These are phyloP conservation scores for Colletotrichum sp. DNA, from an alignment of 2,329 filamentous ascomycete genomes.

Conservation along the genomic window DNA sequence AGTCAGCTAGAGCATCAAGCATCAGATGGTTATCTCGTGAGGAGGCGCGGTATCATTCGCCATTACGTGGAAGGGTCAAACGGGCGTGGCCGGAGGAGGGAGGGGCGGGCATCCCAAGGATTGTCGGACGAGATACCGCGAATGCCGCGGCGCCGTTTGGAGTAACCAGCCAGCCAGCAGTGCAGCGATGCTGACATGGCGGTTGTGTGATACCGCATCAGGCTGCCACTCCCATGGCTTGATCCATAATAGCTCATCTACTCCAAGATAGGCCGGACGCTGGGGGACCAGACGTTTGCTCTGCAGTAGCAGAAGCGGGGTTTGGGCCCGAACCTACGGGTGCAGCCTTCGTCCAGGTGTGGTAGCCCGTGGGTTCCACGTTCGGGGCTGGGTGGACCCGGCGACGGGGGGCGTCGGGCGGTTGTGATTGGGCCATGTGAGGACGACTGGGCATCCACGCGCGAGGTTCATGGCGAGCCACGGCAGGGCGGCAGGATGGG, in stretches of 20 bases:
- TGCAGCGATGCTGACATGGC: slow-evolving; percentile 7
- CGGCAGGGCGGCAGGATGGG: slow-evolving; percentile 12
- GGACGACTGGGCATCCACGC: not conserved
- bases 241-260: slow-evolving; percentile 1
- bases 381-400: slow-evolving; percentile 5
- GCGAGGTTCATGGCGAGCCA: not conserved
- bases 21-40: slow-evolving; percentile 12
- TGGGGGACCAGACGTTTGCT: not conserved
- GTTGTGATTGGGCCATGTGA: slow-evolving; percentile 7
- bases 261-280: not conserved
- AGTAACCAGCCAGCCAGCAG: not conserved
- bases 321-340: slow-evolving; percentile 8
- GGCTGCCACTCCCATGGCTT: not conserved
- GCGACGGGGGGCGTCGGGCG: not conserved
- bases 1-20: not conserved
- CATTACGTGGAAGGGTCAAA: not conserved
- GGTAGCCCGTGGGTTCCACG: not conserved
- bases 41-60: slow-evolving; percentile 6
- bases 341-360: not conserved
- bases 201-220: slow-evolving; percentile 14
- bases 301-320: not conserved
- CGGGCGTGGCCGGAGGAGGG: not conserved
- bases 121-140: not conserved
- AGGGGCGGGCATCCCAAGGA: not conserved
- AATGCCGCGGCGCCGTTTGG: slow-evolving; percentile 1